These are phyloP conservation scores for Pythium sukuiense DNA, from an alignment of 352 stramenopile genomes.

Conservation along the genomic window DNA sequence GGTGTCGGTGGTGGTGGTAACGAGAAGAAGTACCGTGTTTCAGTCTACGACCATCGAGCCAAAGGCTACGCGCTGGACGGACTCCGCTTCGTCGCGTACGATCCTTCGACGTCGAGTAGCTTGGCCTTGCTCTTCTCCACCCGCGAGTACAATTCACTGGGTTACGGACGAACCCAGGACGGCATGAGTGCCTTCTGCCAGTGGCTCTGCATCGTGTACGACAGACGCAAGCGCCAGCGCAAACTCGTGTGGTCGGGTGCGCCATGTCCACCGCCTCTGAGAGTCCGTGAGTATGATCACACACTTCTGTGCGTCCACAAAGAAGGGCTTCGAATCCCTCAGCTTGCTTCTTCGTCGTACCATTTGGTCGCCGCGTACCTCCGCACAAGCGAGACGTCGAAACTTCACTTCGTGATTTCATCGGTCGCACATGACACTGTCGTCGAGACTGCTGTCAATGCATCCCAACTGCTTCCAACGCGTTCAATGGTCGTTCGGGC, in stretches of 20 bases:
- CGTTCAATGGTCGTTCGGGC: conserved; percentile 33
- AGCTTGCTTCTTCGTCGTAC: not conserved
- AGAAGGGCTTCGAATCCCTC: conserved; percentile 40
- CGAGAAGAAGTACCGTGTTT: conserved; percentile 45
- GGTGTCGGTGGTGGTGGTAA: not conserved
- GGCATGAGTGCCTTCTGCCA: conserved; percentile 53
- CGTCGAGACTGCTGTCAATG: conserved; percentile 20
- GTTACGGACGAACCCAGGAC: conserved; percentile 45
- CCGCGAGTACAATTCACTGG: conserved; percentile 48
- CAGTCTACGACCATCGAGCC: conserved; percentile 40
- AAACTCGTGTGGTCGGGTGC: conserved; percentile 61
- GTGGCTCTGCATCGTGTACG: conserved; percentile 61
- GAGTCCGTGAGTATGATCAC: conserved; percentile 51
- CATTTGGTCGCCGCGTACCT: conserved; percentile 41
- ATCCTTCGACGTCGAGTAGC: conserved; percentile 38
- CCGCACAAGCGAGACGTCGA: conserved; percentile 31
- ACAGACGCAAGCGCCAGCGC: conserved; percentile 47
- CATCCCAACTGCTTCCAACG: conserved; percentile 24
- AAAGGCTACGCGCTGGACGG: conserved; percentile 50
- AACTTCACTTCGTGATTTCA: conserved; percentile 41
- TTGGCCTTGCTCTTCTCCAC: conserved; percentile 41
- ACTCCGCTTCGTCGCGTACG: conserved; percentile 54
- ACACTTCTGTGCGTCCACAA: conserved; percentile 61
- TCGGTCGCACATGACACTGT: not conserved
- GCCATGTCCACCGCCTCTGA: conserved; percentile 49